Conservation (phyloP, 2,329 filamentous ascomycete genomes). For the Clonostachys sp. region DNA sequence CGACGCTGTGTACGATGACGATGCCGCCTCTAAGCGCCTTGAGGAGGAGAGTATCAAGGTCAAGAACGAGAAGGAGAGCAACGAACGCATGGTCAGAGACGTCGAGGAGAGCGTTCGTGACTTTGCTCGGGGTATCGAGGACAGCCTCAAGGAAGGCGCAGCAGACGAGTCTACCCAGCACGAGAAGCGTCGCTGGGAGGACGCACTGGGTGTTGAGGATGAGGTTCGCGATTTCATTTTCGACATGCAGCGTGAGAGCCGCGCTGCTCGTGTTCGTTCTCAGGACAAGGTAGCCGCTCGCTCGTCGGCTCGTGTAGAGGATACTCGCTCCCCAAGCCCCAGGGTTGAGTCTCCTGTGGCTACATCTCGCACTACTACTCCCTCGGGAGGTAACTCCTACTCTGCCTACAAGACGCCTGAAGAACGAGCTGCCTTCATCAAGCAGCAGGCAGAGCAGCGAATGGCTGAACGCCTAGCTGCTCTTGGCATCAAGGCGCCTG, state of each 20-base stretch:
- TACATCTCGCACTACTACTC: conserved; percentile 43
- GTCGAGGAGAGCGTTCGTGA: conserved; percentile 94
- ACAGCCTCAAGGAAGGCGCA: conserved; percentile 77
- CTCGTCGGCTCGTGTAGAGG: conserved; percentile 30
- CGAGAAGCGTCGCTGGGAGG: conserved; percentile 91
- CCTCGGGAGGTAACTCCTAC: conserved; percentile 61
- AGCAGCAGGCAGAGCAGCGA: conserved; percentile 92
- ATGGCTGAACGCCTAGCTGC: conserved; percentile 96
- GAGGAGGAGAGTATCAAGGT: conserved; percentile 84
- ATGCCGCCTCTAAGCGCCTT: conserved; percentile 75
- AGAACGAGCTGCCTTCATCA: conserved; percentile 92
- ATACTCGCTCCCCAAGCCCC: conserved; percentile 37
- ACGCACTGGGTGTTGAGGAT: conserved; percentile 92
- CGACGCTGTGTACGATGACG: conserved; percentile 64
- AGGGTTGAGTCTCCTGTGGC: conserved; percentile 49
- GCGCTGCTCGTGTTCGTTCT: conserved; percentile 63
- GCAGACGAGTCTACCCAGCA: conserved; percentile 78
- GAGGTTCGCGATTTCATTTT: conserved; percentile 98
- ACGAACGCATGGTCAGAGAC: conserved; percentile 94
- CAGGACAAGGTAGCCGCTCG: conserved; percentile 50
- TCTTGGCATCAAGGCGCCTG: conserved; percentile 80
- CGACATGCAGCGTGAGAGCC: conserved; percentile 83
- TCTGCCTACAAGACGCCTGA: conserved; percentile 85
- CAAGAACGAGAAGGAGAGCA: conserved; percentile 82
- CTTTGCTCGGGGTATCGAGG: conserved; percentile 79